These are phyloP conservation scores for Rhizophagus clarus DNA, from an alignment of 192 early-diverging fungal species.

Conservation along the genomic window DNA sequence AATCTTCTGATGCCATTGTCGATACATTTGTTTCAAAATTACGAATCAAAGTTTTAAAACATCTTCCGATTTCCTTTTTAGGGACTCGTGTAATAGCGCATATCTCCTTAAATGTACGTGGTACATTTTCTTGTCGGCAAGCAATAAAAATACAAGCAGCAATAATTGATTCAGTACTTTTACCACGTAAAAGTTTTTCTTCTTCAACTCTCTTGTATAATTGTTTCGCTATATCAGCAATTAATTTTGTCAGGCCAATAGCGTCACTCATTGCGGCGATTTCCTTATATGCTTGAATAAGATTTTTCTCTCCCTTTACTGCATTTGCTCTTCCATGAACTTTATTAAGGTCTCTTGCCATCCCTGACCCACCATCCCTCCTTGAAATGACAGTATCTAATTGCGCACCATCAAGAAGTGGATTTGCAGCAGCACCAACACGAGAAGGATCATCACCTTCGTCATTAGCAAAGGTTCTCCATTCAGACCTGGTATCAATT, in stretches of 20 bases:
- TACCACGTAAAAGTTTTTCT: conserved; percentile 79
- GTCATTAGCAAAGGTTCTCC: conserved; percentile 94
- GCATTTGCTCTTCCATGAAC: conserved; percentile 72
- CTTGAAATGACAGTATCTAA: conserved; percentile 84
- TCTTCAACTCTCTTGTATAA: conserved; percentile 86
- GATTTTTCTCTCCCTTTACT: conserved; percentile 71
- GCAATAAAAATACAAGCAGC: conserved; percentile 94
- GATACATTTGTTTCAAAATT: conserved; percentile 61
- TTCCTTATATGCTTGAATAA: conserved; percentile 75
- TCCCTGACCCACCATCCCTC: conserved; percentile 74
- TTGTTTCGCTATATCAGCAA: conserved; percentile 82
- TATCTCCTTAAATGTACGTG: conserved; percentile 94
- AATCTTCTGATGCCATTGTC: conserved; percentile 69
- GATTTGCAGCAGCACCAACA: conserved; percentile 83
- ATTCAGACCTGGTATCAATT: conserved; percentile 94
- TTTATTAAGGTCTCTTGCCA: conserved; percentile 69
- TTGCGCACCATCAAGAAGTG: conserved; percentile 74
- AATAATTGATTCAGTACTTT: conserved; percentile 78
- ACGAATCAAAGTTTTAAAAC: conserved; percentile 68
- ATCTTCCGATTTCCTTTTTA: conserved; percentile 92
- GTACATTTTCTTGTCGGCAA: conserved; percentile 80
- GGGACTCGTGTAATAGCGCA: conserved; percentile 86
- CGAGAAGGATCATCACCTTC: conserved; percentile 89
- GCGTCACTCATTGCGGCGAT: conserved; percentile 79
- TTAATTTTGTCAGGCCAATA: conserved; percentile 74